Evolutionary conservation across 1,284 basidiomycete genomes (phyloP), one percentile per base, ranked within the genome.

Genomic region (Irpex sp.): DNA sequence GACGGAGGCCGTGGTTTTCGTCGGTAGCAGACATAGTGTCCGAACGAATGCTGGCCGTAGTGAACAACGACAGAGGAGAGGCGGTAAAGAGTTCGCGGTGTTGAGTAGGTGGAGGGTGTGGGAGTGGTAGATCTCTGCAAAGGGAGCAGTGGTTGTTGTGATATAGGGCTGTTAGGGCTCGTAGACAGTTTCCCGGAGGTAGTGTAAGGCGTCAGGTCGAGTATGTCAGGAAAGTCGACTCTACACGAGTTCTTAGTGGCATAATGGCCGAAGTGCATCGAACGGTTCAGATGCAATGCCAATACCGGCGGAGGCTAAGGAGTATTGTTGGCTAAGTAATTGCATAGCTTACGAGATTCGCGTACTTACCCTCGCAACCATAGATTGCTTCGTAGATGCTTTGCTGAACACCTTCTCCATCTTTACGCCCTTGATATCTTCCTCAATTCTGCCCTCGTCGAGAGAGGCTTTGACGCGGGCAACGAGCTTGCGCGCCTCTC

Each of bases 1-100:
- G 75, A 70, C 6, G 70, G 68, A 17, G 79, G 74, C 21, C 81
- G 80, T 0, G 94, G 94, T 74, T 90, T 91, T 47, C 95, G 81
- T n/a, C 95, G 82, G 74, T 88, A 96, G 67, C 92, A 93, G 65
- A 97, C 85, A 72, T 96, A 97, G 74, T 97, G 96, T 1, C 96
- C 95, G 71, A 91, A 96, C 5, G 87, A 89, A 71, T 96, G 94
- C 64, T 88, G 86, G 17, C 95, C 95, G 73, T 89, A 95, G 76
- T 97, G 95, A 69, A 94, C 93, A 7, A 97, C 93, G 34, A 93
- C 86, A 8, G 92, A 87, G 2, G 87, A 77, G 34, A 97, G 84
- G 44, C 92, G 85, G 74, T 97, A 97, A 40, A 95, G 78, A 9
- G 85, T 87, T 55, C 87, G 80, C 36, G 81, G 79, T 13, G 78